Conservation (phyloP, 208 protist genomes). For the Trypanosoma lewisi region DNA sequence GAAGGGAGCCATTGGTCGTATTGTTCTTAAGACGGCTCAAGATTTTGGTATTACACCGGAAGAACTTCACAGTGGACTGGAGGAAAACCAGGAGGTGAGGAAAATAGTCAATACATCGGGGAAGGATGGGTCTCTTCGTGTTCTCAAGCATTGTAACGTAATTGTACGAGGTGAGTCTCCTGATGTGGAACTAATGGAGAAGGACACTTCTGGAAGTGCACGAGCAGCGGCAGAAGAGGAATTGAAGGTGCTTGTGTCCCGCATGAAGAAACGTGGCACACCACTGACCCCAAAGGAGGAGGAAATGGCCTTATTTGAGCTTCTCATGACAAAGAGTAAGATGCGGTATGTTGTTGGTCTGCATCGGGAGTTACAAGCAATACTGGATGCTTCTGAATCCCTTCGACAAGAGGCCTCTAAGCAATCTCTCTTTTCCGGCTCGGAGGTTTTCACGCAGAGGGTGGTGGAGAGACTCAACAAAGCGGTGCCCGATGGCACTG, state of each 20-base stretch:
- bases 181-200: constrained; percentile 15
- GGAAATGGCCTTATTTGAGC: constrained; percentile 74
- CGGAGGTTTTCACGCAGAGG: constrained; percentile 36
- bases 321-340: constrained; percentile 53
- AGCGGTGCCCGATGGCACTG: constrained; percentile 15
- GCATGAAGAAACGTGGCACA: constrained; percentile 43
- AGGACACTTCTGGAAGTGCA: constrained; percentile 7
- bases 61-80: constrained; percentile 40
- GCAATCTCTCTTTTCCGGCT: constrained; percentile 2
- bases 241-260: constrained; percentile 44
- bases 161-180: constrained; percentile 79
- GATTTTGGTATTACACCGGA: constrained; percentile 44
- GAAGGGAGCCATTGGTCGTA: constrained; percentile 61
- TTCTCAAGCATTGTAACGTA: constrained; percentile 77
- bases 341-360: constrained; percentile 88
- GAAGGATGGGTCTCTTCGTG: constrained; percentile 32
- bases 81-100: too few relatives aligned
- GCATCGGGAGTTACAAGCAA: constrained; percentile 63
- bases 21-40: constrained; percentile 51
- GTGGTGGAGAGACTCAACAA: constrained; percentile 56
- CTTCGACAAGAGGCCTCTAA: constrained; percentile 10
- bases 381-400: constrained; percentile 41
- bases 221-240: constrained; percentile 27
- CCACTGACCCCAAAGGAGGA: constrained; percentile 44
- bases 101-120: neutral